Evolutionary conservation across 1,284 basidiomycete genomes (phyloP).

Genomic region (Trametes polyzona): DNA sequence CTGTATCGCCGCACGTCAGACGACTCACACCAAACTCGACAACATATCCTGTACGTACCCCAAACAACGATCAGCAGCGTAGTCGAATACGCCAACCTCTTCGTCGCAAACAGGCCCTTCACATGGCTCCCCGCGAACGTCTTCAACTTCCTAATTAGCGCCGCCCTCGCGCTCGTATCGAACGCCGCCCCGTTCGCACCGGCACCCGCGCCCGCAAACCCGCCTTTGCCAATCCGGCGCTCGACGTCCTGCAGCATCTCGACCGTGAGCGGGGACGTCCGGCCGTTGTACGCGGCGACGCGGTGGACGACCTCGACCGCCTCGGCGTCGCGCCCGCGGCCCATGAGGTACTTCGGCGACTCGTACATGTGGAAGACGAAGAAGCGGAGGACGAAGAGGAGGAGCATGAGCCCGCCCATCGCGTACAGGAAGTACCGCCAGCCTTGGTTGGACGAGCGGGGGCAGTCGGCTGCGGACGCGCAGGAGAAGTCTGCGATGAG

Average conservation of each 20-base stretch:
- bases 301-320: slow-evolving; percentile 73
- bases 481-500: slow-evolving; percentile 69
- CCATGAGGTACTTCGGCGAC: slow-evolving; percentile 77
- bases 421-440: slow-evolving; percentile 75
- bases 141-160: slow-evolving; percentile 45
- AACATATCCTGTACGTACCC: not conserved
- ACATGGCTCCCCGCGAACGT: slow-evolving; percentile 52
- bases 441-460: slow-evolving; percentile 60
- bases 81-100: slow-evolving; percentile 65
- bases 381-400: slow-evolving; percentile 71
- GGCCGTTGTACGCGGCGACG: slow-evolving; percentile 73
- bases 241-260: slow-evolving; percentile 49
- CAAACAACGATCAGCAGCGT: slow-evolving; percentile 62
- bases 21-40: too few species aligned
- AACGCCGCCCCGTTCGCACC: slow-evolving; percentile 16
- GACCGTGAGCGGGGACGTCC: slow-evolving; percentile 47
- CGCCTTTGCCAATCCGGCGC: slow-evolving; percentile 27
- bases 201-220: slow-evolving; percentile 14
- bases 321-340: slow-evolving; percentile 68
- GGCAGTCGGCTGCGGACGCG: slow-evolving; percentile 41
- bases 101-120: slow-evolving; percentile 63
- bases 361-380: slow-evolving; percentile 77
- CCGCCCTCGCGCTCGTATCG: slow-evolving; percentile 40
- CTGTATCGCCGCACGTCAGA: slow-evolving; percentile 38
- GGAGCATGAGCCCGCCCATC: slow-evolving; percentile 64